phyloP scores from a whole-genome alignment of 176 grass and related monocot genomes.

The Dactylis glomerata region DNA sequence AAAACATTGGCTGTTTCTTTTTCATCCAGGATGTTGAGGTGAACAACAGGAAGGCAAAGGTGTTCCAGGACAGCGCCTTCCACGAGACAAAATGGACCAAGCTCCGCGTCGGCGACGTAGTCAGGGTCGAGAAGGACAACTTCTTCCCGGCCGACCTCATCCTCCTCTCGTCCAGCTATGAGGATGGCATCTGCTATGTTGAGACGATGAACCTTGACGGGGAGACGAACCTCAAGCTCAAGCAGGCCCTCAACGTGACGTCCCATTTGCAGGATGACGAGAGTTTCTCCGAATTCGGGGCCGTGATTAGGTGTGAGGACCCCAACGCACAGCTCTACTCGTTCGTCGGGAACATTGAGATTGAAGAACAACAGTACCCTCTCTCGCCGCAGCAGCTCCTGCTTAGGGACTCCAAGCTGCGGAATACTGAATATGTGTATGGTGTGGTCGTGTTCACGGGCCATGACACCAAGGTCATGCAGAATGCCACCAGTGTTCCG shows the following conservation, averaged over 20 bases:
- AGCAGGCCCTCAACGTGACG: conserved; percentile 62
- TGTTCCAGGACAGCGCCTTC: conserved; percentile 44
- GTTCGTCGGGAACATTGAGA: conserved; percentile 72
- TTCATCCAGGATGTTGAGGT: conserved; percentile 64
- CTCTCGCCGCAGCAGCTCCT: conserved; percentile 84
- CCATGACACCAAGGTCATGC: conserved; percentile 95
- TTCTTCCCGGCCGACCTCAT: conserved; percentile 91
- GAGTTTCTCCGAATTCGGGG: conserved; percentile 27
- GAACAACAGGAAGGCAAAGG: conserved; percentile 56
- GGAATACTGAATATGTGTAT: conserved; percentile 82
- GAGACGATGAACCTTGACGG: conserved; percentile 99
- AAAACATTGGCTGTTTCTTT: neutral
- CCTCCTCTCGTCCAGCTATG: conserved; percentile 85
- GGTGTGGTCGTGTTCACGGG: conserved; percentile 83
- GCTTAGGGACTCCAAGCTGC: conserved; percentile 87
- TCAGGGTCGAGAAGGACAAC: conserved; percentile 82
- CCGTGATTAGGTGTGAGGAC: conserved; percentile 71
- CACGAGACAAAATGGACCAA: conserved; percentile 60
- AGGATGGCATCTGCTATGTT: conserved; percentile 85
- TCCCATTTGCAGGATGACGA: conserved; percentile 44
- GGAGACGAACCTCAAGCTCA: conserved; percentile 95
- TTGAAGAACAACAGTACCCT: conserved; percentile 32
- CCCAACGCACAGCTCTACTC: conserved; percentile 82
- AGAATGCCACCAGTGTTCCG: conserved; percentile 69
- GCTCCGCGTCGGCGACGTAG: conserved; percentile 65